Conservation (phyloP, 1,284 basidiomycete genomes). For the Cryptococcus sp. region DNA sequence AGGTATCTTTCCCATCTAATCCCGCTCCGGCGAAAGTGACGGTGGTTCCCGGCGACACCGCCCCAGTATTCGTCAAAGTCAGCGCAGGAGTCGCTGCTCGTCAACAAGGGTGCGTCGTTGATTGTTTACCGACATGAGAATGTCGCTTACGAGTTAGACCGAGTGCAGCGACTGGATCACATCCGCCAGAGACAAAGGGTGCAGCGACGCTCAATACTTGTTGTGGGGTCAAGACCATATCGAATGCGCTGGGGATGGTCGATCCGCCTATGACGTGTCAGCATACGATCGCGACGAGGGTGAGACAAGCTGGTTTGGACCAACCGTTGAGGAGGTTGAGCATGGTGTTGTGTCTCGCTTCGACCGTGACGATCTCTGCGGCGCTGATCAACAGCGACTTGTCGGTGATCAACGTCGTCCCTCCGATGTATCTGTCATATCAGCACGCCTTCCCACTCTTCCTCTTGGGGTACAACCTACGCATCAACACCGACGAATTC, state of each 20-base stretch:
- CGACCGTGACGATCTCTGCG: slow-evolving; percentile 66
- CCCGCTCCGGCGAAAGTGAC: slow-evolving; percentile 60
- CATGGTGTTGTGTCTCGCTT: slow-evolving; percentile 61
- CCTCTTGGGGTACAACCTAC: no score
- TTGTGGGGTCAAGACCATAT: slow-evolving; percentile 60
- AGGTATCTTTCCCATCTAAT: slow-evolving; percentile 51
- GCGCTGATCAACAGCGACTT: slow-evolving; percentile 61
- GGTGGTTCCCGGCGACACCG: slow-evolving; percentile 54
- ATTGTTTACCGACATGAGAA: not conserved
- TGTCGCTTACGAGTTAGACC: slow-evolving; percentile 54
- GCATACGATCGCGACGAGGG: not conserved
- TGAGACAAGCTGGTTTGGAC: not conserved
- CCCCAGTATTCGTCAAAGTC: slow-evolving; percentile 58
- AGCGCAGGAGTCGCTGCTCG: slow-evolving; percentile 57
- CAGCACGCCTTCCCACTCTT: no score
- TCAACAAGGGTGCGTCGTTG: slow-evolving; percentile 1
- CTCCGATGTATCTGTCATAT: slow-evolving; percentile 60
- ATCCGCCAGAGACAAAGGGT: slow-evolving; percentile 62
- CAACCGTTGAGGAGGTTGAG: slow-evolving; percentile 60
- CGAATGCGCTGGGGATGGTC: slow-evolving; percentile 63
- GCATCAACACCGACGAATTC: slow-evolving; percentile 69
- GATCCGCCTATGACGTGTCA: slow-evolving; percentile 43
- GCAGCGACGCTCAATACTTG: slow-evolving; percentile 70
- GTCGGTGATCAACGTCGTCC: slow-evolving; percentile 59
- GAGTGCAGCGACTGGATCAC: slow-evolving; percentile 49